Percentiles rank a stretch among this genome's conserved stretches.
Conservation (phyloP, 1,284 basidiomycete species). For the Trichosporon coremiiforme region DNA sequence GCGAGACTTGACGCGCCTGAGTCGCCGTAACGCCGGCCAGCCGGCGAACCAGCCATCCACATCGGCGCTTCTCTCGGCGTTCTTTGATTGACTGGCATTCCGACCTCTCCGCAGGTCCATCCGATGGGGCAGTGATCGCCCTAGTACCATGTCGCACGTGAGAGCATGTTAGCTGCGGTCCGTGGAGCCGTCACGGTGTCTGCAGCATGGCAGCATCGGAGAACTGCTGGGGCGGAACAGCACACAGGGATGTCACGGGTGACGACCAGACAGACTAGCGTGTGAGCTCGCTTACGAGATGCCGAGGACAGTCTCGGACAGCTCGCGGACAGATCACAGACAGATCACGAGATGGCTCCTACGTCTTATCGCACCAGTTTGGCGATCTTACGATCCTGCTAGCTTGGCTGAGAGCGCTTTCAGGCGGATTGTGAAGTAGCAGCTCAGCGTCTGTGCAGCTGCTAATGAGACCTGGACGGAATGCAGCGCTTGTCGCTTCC, state of each 20-base stretch:
- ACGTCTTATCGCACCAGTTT: not conserved
- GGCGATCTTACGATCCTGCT: too few relatives aligned
- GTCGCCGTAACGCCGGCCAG: too few relatives aligned
- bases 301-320: not conserved
- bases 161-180: not conserved
- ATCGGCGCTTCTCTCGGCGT: not conserved
- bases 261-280: not conserved
- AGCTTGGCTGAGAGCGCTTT: too few relatives aligned
- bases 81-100: not conserved
- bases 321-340: too few relatives aligned
- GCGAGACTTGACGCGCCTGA: too few relatives aligned
- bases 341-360: not conserved
- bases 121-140: not conserved
- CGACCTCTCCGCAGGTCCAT: not conserved
- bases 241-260: not conserved
- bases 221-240: not conserved
- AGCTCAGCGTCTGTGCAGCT: too few relatives aligned
- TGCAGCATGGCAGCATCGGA: not conserved
- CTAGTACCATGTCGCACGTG: not conserved
- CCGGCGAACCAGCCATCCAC: too few relatives aligned
- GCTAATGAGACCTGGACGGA: not conserved
- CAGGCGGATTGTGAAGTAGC: too few relatives aligned
- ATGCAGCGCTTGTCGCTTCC: not conserved
- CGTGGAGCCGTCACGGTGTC: conserved; percentile 1
- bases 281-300: not conserved